Base-by-base conservation (phyloP, 31 red algal species). In the Odonthalia washingtoniensis region DNA sequence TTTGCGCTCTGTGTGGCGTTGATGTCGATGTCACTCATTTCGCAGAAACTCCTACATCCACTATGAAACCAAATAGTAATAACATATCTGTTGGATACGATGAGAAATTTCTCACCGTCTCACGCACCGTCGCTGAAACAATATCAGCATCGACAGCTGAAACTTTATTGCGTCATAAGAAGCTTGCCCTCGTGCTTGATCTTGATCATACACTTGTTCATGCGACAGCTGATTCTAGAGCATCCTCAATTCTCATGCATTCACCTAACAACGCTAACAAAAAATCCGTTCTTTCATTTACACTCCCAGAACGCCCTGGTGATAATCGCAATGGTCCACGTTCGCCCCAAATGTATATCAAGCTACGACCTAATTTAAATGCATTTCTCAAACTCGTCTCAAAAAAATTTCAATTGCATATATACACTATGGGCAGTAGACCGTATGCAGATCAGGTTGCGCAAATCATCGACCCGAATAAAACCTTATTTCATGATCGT, bases 121-220 rank as follows among this genome's bases (percentile, higher is more conserved):
- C 91, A 41, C 57, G 84, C 38, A 78, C 81, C 3, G 94, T 94
- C 42, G 92, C 94, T 43, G 92, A 92, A 75, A 75, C 83, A 4
- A 88, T 94, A 28, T 66, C 88, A 3, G 73, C 87, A 6, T 65
- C 78, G 16, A 90, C 86, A 12, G 90, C 97, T n/a, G 16, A 82
- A n/a, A 82, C 87, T 35, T 75, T 99, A 27, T 77, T 96, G 27
- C 69, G 74, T 30, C 49, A 74, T 62, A 61, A 78, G 4, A 85
- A 83, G n/a, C 86, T 99, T 33, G 92, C 92, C 1, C 91, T 99
- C 37, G 98, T 99, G 40, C 85, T 99, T 42, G 98, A 99, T 69
- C 90, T 99, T 37, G 98, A 99, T 63, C 95, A 99, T 87, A 99
- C 98, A 27, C 92, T 99, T 31, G 83, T 99, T 1, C 98, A 99